Conservation (phyloP, 2,329 filamentous ascomycete species). For the Colletotrichum sp. region DNA sequence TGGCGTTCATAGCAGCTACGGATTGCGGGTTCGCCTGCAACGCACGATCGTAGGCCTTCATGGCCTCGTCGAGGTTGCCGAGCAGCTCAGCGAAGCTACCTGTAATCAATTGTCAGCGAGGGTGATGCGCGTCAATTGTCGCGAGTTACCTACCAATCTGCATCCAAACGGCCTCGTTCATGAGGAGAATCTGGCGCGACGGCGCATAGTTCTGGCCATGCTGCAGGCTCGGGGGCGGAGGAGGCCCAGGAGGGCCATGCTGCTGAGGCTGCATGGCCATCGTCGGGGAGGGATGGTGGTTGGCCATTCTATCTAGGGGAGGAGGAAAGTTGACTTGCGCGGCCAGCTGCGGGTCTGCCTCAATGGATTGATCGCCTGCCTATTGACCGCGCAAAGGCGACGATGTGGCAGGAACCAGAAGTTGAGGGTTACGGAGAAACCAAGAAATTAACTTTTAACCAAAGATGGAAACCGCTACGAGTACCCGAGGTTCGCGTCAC, state of each 20-base stretch:
- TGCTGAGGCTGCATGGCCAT: slow-evolving; percentile 74
- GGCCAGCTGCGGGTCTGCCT: slow-evolving; percentile 22
- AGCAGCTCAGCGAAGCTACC: slow-evolving; percentile 87
- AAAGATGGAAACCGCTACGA: background rate
- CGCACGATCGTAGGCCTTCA: slow-evolving; percentile 89
- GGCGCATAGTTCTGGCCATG: slow-evolving; percentile 63
- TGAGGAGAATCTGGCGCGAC: slow-evolving; percentile 75
- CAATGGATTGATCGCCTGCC: slow-evolving; percentile 17
- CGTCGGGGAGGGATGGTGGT: slow-evolving; percentile 82
- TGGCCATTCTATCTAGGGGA: slow-evolving; percentile 61
- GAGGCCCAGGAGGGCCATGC: slow-evolving; percentile 69
- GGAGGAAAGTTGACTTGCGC: background rate
- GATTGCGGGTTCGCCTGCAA: slow-evolving; percentile 88
- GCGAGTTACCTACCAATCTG: slow-evolving; percentile 77
- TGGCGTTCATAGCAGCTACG: slow-evolving; percentile 89
- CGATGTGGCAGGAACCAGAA: background rate
- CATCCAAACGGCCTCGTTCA: slow-evolving; percentile 91
- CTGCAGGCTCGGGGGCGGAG: slow-evolving; percentile 59
- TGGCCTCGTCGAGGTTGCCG: slow-evolving; percentile 87
- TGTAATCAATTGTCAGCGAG: slow-evolving; percentile 44
- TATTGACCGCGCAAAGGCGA: slow-evolving; percentile 19
- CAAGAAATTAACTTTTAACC: background rate
- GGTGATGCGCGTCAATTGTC: background rate
- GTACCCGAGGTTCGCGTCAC: background rate
- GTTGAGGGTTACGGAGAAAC: background rate